Percentiles rank a stretch among this genome's conserved stretches.
Evolutionary conservation across 2,329 filamentous ascomycete species (phyloP).

Genomic region (Diaporthe vexans): DNA sequence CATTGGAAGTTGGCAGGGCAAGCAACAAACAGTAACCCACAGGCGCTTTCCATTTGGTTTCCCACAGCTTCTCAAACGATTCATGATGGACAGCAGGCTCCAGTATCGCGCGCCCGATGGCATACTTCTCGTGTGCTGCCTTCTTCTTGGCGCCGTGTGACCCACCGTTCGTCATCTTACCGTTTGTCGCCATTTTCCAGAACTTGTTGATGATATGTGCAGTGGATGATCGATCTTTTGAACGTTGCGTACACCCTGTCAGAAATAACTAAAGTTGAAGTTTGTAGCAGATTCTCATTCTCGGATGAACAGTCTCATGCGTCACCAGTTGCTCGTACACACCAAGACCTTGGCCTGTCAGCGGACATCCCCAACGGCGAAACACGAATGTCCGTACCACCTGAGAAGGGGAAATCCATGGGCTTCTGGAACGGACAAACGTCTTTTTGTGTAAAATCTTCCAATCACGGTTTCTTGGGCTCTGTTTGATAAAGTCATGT

Average conservation of each 20-base stretch:
- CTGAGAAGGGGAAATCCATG: background rate
- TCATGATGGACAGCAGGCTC: constrained; percentile 35
- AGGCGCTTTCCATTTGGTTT: constrained; percentile 81
- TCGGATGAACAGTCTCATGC: background rate
- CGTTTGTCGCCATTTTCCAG: background rate
- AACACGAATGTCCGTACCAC: background rate
- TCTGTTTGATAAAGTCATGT: background rate
- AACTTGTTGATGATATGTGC: background rate
- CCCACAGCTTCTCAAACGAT: constrained; percentile 72
- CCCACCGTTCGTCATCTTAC: background rate
- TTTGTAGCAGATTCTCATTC: background rate
- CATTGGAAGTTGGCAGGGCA: background rate
- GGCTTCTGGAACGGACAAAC: no score
- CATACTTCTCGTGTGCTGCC: constrained; percentile 7
- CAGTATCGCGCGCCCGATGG: constrained; percentile 18
- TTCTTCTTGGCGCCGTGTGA: background rate
- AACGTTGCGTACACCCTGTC: no score
- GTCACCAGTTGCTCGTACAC: background rate
- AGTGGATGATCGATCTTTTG: background rate
- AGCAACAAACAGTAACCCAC: constrained; percentile 56
- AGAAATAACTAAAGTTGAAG: background rate
- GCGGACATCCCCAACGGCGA: constrained; percentile 27
- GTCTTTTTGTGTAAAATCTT: background rate
- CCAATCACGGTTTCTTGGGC: background rate
- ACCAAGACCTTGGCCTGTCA: background rate